Evolutionary conservation across 164 flowering plant species (phyloP).

Genomic region (Vitis amurensis): DNA sequence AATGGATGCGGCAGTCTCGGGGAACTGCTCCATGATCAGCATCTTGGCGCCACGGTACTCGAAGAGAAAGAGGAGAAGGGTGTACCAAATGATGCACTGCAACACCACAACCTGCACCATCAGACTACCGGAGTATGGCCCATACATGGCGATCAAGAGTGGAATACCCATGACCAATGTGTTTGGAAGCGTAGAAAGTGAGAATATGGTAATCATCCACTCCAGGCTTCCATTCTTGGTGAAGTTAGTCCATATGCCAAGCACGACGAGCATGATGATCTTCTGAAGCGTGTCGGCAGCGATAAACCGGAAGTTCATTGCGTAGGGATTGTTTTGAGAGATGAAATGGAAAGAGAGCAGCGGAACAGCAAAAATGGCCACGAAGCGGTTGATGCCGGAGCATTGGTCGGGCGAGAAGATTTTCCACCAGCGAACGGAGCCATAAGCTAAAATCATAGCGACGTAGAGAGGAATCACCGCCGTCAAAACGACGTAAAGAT

Average conservation of each 20-base stretch:
- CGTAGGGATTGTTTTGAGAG: slow-evolving; percentile 53
- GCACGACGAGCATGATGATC: slow-evolving; percentile 48
- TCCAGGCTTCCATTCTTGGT: slow-evolving; percentile 48
- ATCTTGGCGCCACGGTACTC: slow-evolving; percentile 72
- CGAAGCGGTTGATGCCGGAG: slow-evolving; percentile 78
- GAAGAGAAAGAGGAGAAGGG: slow-evolving; percentile 62
- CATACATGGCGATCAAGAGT: slow-evolving; percentile 68
- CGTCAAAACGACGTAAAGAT: slow-evolving; percentile 60
- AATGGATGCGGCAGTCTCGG: slow-evolving; percentile 67
- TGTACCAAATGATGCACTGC: slow-evolving; percentile 79
- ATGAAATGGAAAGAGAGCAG: slow-evolving; percentile 72
- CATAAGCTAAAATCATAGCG: slow-evolving; percentile 73
- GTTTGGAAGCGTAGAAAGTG: slow-evolving; percentile 63
- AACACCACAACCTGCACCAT: slow-evolving; percentile 75
- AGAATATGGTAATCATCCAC: slow-evolving; percentile 73
- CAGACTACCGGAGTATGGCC: slow-evolving; percentile 43
- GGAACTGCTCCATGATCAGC: slow-evolving; percentile 71
- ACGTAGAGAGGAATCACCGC: slow-evolving; percentile 71
- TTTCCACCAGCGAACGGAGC: slow-evolving; percentile 84
- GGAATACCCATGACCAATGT: slow-evolving; percentile 80
- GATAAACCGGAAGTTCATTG: slow-evolving; percentile 62
- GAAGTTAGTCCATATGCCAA: slow-evolving; percentile 49
- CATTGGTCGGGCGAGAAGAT: slow-evolving; percentile 76
- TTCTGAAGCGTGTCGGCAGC: slow-evolving; percentile 77
- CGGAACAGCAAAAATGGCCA: slow-evolving; percentile 72